phyloP scores from a whole-genome alignment of 306 rosid species.

The Erythrophleum fordii region DNA sequence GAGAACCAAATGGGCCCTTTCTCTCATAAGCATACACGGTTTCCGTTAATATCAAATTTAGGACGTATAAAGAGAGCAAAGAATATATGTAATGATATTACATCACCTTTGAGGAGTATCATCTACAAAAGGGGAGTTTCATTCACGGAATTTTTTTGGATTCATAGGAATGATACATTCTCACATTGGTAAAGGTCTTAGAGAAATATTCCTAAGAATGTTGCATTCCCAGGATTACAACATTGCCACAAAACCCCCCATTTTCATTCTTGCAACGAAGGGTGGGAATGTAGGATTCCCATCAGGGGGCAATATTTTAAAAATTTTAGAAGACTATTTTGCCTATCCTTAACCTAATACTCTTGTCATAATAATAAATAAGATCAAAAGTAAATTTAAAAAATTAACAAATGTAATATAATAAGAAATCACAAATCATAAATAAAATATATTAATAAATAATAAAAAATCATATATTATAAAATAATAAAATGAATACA shows the following conservation, averaged over 20 bases:
- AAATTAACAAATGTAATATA: background rate
- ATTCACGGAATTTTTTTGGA: background rate
- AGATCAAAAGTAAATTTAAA: background rate
- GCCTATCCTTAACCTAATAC: background rate
- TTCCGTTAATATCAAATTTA: background rate
- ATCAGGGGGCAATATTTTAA: background rate
- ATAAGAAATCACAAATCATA: background rate
- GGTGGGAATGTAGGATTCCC: background rate
- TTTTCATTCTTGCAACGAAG: background rate
- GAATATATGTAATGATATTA: background rate
- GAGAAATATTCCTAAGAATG: background rate
- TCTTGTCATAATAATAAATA: background rate
- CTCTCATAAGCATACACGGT: background rate
- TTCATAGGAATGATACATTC: background rate
- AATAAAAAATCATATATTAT: background rate
- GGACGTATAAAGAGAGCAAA: conserved; percentile 14
- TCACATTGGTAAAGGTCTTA: background rate
- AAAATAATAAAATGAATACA: background rate
- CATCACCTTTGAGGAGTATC: conserved; percentile 16
- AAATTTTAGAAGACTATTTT: background rate
- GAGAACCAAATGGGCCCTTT: too few species aligned
- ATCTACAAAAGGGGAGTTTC: background rate
- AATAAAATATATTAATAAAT: too few species aligned
- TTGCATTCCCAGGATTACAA: background rate
- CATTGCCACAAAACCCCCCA: background rate